Conservation (phyloP, 108 stramenopile genomes). For the Nannochloropsis gaditana region DNA sequence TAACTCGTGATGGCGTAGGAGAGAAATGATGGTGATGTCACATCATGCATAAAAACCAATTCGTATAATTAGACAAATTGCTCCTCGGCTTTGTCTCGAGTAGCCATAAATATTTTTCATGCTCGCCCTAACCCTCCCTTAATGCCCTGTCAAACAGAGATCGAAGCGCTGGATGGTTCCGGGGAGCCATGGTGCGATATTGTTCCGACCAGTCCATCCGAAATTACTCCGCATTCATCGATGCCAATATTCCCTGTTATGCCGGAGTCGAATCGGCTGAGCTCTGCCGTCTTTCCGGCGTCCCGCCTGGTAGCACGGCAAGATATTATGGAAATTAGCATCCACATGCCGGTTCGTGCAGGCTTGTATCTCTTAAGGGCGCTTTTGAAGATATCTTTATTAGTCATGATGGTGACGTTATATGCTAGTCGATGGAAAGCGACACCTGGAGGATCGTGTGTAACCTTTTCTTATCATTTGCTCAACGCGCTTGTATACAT, state of each 20-base stretch:
- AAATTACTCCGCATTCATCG: not conserved
- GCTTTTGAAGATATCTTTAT: too few species aligned
- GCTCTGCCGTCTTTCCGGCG: not conserved
- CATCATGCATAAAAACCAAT: too few species aligned
- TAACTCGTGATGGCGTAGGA: too few species aligned
- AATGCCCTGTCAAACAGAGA: not conserved
- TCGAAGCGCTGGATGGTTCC: slow-evolving; percentile 2
- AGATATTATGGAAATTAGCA: not conserved
- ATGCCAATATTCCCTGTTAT: not conserved
- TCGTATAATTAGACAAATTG: too few species aligned
- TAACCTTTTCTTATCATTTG: too few species aligned
- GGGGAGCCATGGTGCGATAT: not conserved
- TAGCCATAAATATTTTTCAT: not conserved
- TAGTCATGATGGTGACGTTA: too few species aligned
- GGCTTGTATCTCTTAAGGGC: not conserved
- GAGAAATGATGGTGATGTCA: too few species aligned
- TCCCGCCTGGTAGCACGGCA: not conserved
- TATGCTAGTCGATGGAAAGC: too few species aligned
- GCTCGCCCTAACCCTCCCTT: not conserved
- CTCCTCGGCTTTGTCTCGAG: too few species aligned
- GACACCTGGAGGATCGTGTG: too few species aligned
- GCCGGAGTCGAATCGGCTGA: not conserved
- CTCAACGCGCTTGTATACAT: too few species aligned
- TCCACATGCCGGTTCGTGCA: slow-evolving; percentile 2
- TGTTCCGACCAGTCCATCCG: not conserved